Base-by-base conservation (phyloP, 1,284 basidiomycete species). In the Leccinum pachyderme region DNA sequence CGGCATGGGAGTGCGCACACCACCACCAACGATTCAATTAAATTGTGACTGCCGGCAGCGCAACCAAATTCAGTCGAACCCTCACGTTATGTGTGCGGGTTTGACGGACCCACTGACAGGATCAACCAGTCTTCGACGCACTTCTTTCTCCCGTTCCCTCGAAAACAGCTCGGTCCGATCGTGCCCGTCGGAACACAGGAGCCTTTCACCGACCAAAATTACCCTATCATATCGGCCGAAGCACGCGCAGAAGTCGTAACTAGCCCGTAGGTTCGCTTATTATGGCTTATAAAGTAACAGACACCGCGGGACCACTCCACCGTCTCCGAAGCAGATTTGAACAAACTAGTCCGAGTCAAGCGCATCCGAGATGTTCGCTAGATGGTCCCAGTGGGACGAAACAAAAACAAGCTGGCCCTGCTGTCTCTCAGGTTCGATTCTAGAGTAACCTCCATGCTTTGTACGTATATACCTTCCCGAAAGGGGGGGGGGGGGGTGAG, bases 381-480 rank as follows among this genome's bases (percentile, higher is more conserved):
- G 24, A 18, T 7, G 46, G 28, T 32, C n/a, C 46, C 46, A 47
- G 29, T 24, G 29, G 27, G 29, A 32, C 46, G 46, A 47, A 27
- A 45, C 48, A 25, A 54, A 31, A 33, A 12, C 27, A n/a, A 47
- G 28, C 3, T 33, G 18, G n/a, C 44, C 44, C 27, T 47, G 24
- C 7, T 18, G 35, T 53, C 27, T 15, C 29, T 41, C n/a, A 28
- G 15, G 37, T 12, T 33, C 31, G 39, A 41, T 41, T 12, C 39
- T 12, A 39, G 24, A 13, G 22, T 13, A 24, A 12, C 31, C 24
- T 24, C 18, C 8, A 22, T 18, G 31, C 24, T n/a, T n/a, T 18
- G 51, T 50, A 59, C 59, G 48, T 63, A 44, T 25, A 27, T 31
- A 45, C 13, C 18, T 12, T 27, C n/a, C 39, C 39, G 12, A 41